These are phyloP conservation scores for Acacia acuminata DNA, from an alignment of 306 rosid species.

Conservation along the genomic window DNA sequence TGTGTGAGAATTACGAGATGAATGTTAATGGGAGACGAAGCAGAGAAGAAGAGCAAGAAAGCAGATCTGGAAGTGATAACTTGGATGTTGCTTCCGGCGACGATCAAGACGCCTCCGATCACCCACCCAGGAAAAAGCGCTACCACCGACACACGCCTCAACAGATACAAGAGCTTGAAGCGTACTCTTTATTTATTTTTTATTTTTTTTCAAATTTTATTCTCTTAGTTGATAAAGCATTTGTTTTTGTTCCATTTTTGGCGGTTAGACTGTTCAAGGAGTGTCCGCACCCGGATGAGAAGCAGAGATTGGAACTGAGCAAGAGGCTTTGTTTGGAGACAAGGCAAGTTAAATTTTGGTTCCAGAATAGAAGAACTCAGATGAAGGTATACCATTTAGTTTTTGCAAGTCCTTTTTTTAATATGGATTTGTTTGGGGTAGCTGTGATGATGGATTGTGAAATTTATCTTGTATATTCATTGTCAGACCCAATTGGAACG, in stretches of 20 bases:
- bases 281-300: constrained; percentile 98
- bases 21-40: constrained; percentile 60
- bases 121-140: constrained; percentile 73
- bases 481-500: constrained; percentile 91
- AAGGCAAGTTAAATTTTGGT: constrained; percentile 95
- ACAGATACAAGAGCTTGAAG: constrained; percentile 96
- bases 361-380: constrained; percentile 96
- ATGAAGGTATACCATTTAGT: constrained; percentile 65
- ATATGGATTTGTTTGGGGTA: background rate
- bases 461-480: background rate
- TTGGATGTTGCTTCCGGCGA: constrained; percentile 94
- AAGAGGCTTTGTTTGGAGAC: constrained; percentile 78
- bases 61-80: constrained; percentile 96
- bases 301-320: constrained; percentile 87
- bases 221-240: background rate
- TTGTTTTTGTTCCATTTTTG: background rate
- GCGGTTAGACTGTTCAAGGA: constrained; percentile 77
- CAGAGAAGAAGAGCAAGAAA: constrained; percentile 86
- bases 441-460: background rate
- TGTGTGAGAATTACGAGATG: constrained; percentile 59
- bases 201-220: background rate
- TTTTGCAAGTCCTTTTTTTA: constrained; percentile 3
- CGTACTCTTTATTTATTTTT: constrained; percentile 41
- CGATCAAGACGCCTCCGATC: constrained; percentile 83
- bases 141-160: constrained; percentile 99